Conservation (phyloP, 192 early-diverging fungal species). For the Backusella australiensis region DNA sequence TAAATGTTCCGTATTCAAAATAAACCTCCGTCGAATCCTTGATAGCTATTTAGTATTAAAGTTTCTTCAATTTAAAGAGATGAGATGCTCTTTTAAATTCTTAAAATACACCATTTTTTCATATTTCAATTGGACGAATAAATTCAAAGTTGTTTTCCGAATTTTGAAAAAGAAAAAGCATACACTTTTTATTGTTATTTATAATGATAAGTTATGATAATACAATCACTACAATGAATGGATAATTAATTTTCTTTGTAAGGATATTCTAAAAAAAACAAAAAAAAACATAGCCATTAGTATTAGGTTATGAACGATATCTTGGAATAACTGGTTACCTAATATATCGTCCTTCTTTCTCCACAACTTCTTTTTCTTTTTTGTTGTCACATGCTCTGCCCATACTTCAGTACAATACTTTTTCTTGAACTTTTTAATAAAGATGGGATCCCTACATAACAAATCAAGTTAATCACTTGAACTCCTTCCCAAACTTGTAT, state of each 20-base stretch:
- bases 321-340: conserved; percentile 9
- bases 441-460: conserved; percentile 75
- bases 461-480: not conserved
- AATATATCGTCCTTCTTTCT: conserved; percentile 62
- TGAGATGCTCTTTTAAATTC: not conserved
- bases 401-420: conserved; percentile 74
- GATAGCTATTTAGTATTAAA: not conserved
- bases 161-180: not conserved
- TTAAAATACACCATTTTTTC: not conserved
- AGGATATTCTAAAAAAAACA: conserved; percentile 7
- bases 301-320: not conserved
- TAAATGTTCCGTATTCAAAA: not conserved
- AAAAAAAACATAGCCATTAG: not conserved
- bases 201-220: too few relatives aligned
- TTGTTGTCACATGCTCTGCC: conserved; percentile 72
- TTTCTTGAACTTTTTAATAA: conserved; percentile 84
- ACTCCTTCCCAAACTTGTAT: not conserved
- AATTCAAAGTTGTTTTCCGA: too few relatives aligned
- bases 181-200: not conserved
- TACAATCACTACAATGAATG: too few relatives aligned
- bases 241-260: conserved; percentile 8
- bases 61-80: not conserved
- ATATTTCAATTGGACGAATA: too few relatives aligned
- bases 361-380: conserved; percentile 84
- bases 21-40: not conserved